phyloP scores from a whole-genome alignment of 345 rosid genomes.

The Eucalyptus fibrosa region DNA sequence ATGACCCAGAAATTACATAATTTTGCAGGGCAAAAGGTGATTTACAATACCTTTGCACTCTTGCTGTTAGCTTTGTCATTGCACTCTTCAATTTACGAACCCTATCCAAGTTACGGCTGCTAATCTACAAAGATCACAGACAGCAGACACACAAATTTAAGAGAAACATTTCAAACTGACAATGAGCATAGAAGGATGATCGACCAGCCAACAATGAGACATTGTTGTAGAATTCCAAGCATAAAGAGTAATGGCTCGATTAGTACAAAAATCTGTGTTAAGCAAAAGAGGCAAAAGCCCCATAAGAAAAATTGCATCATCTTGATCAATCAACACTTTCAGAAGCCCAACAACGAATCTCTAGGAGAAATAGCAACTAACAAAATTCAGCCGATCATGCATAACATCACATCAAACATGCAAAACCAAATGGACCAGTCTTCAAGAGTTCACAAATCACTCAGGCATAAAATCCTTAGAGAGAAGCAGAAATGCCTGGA shows the following conservation, averaged over 20 bases:
- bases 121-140: constrained; percentile 33
- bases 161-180: neutral
- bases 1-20: neutral
- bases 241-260: neutral
- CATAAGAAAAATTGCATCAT: neutral
- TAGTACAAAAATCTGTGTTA: neutral
- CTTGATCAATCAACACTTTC: neutral
- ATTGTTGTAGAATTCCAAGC: neutral
- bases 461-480: no score
- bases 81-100: constrained; percentile 95
- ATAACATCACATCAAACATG: no score
- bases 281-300: neutral
- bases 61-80: constrained; percentile 83
- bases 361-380: no score
- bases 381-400: no score
- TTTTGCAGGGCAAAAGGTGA: neutral
- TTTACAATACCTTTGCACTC: constrained; percentile 64
- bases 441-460: no score
- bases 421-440: no score
- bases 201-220: neutral
- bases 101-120: constrained; percentile 92
- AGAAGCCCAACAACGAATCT: no score
- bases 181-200: neutral
- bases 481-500: no score
- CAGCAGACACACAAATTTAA: neutral